phyloP scores from a whole-genome alignment of 306 rosid genomes.

The Begonia loranthoides region DNA sequence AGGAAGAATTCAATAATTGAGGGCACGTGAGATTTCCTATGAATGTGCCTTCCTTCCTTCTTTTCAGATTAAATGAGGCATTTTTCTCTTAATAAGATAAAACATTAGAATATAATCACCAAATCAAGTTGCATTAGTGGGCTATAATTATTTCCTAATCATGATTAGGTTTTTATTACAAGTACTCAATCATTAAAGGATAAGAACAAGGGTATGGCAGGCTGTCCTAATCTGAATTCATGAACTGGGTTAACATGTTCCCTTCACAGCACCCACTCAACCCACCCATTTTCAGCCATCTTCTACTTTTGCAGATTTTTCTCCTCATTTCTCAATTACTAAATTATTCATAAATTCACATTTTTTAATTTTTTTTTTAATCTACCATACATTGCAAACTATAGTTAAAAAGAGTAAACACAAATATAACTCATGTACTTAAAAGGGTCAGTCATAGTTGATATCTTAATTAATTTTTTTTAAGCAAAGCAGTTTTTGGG shows the following conservation, averaged over 20 bases:
- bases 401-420: too few relatives aligned
- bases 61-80: not conserved
- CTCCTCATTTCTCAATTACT: too few relatives aligned
- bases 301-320: too few relatives aligned
- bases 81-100: conserved; percentile 10
- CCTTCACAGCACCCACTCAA: conserved; percentile 22
- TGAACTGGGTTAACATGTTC: conserved; percentile 20
- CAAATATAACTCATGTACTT: too few relatives aligned
- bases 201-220: not conserved
- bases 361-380: too few relatives aligned
- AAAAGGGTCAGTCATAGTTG: too few relatives aligned
- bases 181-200: not conserved
- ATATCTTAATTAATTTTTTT: too few relatives aligned
- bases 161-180: not conserved
- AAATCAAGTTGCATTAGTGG: conserved; percentile 4
- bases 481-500: too few relatives aligned
- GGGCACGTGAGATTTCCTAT: conserved; percentile 15
- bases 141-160: conserved; percentile 1
- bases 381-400: too few relatives aligned
- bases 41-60: conserved; percentile 19
- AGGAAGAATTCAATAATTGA: conserved; percentile 21
- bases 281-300: conserved; percentile 5
- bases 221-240: conserved; percentile 18
- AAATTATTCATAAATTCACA: too few relatives aligned
- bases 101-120: conserved; percentile 5